Base-by-base conservation (phyloP, 768 basidiomycete species). In the Pulveroboletus sp. region DNA sequence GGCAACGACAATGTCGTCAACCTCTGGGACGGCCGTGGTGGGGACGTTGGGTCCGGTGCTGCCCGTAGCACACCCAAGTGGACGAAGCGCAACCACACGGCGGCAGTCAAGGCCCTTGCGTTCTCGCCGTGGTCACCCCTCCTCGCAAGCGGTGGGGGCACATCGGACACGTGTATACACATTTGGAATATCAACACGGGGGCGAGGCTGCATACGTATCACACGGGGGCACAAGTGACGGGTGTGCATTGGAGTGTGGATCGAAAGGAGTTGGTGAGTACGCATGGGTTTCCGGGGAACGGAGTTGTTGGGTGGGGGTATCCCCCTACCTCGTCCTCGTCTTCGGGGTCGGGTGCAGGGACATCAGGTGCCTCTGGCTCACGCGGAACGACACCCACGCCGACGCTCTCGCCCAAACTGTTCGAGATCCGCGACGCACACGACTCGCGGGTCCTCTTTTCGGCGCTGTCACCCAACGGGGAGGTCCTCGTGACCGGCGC, bases 1-100 rank as follows among this genome's bases (percentile, higher is more conserved):
- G 95, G 94, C 0, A 97, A 98, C 62, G 97, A 98, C 67, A 97
- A 98, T 55, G 93, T 97, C 17, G 94, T 98, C 45, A 95, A 97
- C 61, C 87, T 97, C 42, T 99, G 95, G 95, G 95, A 99, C 58
- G 90, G 86, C 6, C 78, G 90, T 46, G 73, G 89, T 0, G 80
- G 81, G 0, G 79, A 81, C 52, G 77, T 77, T 54, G 46, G 41
- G 42, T 55, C 62, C 1, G 73, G 67, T 4, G 72, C 74, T 51
- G 70, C 78, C 4, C 66, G 79, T 16, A 82, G 78, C 3, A 77
- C 68, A 63, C 83, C 92, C 0, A 93, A 92, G 63, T 94, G 90
- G 90, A 90, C 87, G 20, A 94, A 94, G 69, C 73, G 87, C 39
- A 93, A 90, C 64, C 93, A 95, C 64, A 90, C 87, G 0, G 93